These are phyloP conservation scores for Pythium guiyangense DNA, from an alignment of 352 stramenopile species.

Conservation along the genomic window DNA sequence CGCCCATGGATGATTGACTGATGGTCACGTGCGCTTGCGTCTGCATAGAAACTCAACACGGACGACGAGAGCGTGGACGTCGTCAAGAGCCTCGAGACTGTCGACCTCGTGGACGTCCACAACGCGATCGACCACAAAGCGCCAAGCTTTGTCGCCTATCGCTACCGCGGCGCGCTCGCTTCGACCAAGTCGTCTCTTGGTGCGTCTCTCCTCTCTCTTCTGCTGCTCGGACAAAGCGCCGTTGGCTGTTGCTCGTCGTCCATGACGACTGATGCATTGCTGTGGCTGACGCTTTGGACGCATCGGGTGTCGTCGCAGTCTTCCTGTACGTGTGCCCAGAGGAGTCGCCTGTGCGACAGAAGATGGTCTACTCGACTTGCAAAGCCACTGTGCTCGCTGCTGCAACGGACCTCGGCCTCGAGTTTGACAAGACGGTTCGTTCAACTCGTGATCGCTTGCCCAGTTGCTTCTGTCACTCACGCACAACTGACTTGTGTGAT, in stretches of 20 bases:
- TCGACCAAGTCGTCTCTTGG: conserved; percentile 25
- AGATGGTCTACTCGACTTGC: conserved; percentile 90
- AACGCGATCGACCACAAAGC: conserved; percentile 50
- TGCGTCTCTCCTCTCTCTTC: conserved; percentile 11
- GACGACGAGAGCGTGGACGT: conserved; percentile 76
- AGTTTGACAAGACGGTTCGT: conserved; percentile 65
- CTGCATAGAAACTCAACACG: conserved; percentile 61
- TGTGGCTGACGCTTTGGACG: neutral
- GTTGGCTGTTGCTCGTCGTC: neutral
- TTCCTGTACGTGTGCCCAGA: conserved; percentile 91
- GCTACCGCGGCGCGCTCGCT: conserved; percentile 41
- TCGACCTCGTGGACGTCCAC: conserved; percentile 65
- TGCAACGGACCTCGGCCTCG: conserved; percentile 51
- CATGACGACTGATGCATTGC: neutral
- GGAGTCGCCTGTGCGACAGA: conserved; percentile 76
- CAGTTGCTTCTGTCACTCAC: neutral
- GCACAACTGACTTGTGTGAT: neutral
- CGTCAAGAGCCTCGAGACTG: conserved; percentile 69
- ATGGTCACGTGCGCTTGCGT: neutral
- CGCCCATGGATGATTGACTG: too few relatives aligned
- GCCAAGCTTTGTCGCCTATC: conserved; percentile 80
- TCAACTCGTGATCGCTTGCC: neutral
- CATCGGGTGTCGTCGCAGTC: conserved; percentile 25
- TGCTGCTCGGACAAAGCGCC: neutral
- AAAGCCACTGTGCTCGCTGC: conserved; percentile 83